Base-by-base conservation (phyloP, 176 grass and related monocot genomes). In the Avena eriantha region DNA sequence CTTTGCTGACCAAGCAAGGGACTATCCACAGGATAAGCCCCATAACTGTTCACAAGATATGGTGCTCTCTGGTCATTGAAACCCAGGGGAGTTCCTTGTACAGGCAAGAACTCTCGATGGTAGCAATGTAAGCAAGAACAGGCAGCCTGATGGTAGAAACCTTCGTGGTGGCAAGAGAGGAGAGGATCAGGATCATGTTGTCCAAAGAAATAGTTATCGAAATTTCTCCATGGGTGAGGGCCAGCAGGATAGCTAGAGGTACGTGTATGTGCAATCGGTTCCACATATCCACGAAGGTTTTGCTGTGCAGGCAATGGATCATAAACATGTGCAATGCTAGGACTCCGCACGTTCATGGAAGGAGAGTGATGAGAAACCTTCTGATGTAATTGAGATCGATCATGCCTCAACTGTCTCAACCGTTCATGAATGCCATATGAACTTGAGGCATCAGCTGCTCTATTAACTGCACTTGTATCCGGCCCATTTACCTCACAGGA, bases 81-180 rank as follows among this genome's bases (percentile, higher is more conserved):
- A 49, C 77, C 70, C 41, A 85, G 9, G 33, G 88, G 77, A 18
- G 90, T 78, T 53, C 78, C 87, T 51, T 93, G 89, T 61, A 85
- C 86, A 82, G 91, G 93, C 76, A 91, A 77, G 80, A 96, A 89
- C 66, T 90, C 90, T 81, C 83, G 86, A 46, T 77, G 90, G 75
- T 84, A 87, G 83, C 94, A 98, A 81, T 93, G 87, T 21, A 90
- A 68, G 75, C 97, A 98, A 73, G 97, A 90, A 86, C 92, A 96
- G 8, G 89, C 77, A 43, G 94, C 82, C 65, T 91, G 93, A 87
- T 96, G 93, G 84, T 90, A 96, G 51, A 94, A 96, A 31, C 90
- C 89, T 82, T 93, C 92, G 7, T 96, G 94, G 76, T 75, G 89
- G 73, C 89, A 99, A 76, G 97, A 86, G 17, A 96, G 68, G 24